Evolutionary conservation across 768 basidiomycete species (phyloP).

Genomic region (Suillus occidentalis): DNA sequence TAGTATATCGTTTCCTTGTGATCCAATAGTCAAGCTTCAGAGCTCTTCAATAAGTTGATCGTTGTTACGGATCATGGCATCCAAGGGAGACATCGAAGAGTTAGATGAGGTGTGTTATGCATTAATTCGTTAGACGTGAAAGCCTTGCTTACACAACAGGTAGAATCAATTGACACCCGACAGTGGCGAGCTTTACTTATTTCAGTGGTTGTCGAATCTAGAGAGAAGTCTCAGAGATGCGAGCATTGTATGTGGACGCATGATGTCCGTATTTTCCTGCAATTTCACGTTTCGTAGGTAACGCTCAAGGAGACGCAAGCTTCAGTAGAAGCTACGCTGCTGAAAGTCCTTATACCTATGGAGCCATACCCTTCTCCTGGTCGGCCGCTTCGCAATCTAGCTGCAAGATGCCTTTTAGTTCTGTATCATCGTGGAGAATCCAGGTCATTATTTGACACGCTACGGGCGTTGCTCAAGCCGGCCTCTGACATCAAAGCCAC

Average conservation of each 20-base stretch:
- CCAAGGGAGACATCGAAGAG: conserved; percentile 26
- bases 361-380: conserved; percentile 81
- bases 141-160: background rate
- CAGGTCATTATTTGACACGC: conserved; percentile 81
- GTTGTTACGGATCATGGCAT: conserved; percentile 19
- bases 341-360: conserved; percentile 66
- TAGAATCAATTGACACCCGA: conserved; percentile 72
- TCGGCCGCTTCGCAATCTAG: conserved; percentile 77
- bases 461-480: conserved; percentile 74
- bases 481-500: conserved; percentile 67
- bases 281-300: conserved; percentile 43
- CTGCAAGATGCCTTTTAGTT: conserved; percentile 71
- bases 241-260: conserved; percentile 46
- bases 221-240: conserved; percentile 57
- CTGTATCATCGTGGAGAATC: conserved; percentile 83
- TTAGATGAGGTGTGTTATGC: conserved; percentile 31
- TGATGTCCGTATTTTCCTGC: background rate
- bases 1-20: background rate
- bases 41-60: background rate
- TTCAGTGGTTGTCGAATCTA: conserved; percentile 76
- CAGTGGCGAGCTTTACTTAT: conserved; percentile 78
- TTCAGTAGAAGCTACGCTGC: conserved; percentile 58
- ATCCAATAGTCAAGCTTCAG: background rate
- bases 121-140: conserved; percentile 7
- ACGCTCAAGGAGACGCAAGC: conserved; percentile 65